Evolutionary conservation across 345 rosid genomes (phyloP), one percentile per base, ranked within the genome.

Genomic region (Raphanus raphanistrum): DNA sequence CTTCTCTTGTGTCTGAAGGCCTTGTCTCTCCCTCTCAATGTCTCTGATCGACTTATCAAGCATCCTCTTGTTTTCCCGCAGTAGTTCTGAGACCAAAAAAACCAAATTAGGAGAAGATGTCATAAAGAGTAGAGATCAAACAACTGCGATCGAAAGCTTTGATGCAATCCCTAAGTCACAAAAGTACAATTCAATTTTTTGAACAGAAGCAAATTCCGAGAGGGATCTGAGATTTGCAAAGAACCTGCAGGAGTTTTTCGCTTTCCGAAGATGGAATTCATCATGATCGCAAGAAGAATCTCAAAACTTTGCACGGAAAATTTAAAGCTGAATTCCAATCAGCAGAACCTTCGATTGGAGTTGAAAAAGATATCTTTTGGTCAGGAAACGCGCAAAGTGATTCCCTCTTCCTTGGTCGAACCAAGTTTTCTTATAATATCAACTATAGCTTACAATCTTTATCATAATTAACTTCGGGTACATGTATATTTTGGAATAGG

Each of bases 21-120:
- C 90, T 84, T 95, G 97, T 60, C 99, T 89, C 82, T 95, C 99
- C 83, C 98, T 90, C 84, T 92, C 97, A 16, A 92, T 91, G 79
- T 95, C 98, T 54, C 99, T 83, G 12, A 95, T 95, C 11, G 99
- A 95, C 75, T 95, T 95, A 76, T 95, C 98, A 57, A 95, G 84
- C 97, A 92, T 95, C 87, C 97, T 80, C 85, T 92, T 95, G 72
- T 95, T 95, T 70, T 92, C 97, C 84, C 98, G 89, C 84, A 95
- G 87, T 80, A 92, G 91, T 70, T 95, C 99, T 95, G 78, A 33
- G 83, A 68, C 7, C 41, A 52, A 13, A 45, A 13, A 28, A 43
- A 11, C n/a, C 50, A 36, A 43, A 45, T 45, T 45, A 35, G 41
- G 12, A 38, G 4, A 28, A 28, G 4, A 2, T 4, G 4, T 28